Conservation (phyloP, 345 rosid species). For the Eucalyptus sp. region DNA sequence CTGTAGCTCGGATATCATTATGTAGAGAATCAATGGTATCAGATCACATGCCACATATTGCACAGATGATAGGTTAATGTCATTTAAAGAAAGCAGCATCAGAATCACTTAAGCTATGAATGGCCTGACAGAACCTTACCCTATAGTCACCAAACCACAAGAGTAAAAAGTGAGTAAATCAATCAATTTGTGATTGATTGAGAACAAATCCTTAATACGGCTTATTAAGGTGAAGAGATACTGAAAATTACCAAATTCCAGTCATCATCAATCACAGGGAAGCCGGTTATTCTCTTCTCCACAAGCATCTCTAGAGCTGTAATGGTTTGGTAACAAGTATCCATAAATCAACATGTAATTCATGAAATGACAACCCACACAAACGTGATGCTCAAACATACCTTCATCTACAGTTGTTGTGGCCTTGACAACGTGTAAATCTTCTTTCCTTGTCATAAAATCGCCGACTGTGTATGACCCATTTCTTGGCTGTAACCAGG, state of each 20-base stretch:
- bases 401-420: conserved; percentile 86
- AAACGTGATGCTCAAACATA: neutral
- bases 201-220: neutral
- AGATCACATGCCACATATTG: neutral
- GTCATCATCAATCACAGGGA: conserved; percentile 82
- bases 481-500: conserved; percentile 28
- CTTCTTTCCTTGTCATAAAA: conserved; percentile 71
- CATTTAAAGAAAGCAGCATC: neutral
- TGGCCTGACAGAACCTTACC: neutral
- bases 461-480: conserved; percentile 76
- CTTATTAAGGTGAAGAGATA: neutral
- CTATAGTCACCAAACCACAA: neutral
- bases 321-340: neutral
- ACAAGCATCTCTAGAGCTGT: conserved; percentile 77
- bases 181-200: neutral
- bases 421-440: conserved; percentile 59
- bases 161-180: neutral
- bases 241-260: conserved; percentile 61
- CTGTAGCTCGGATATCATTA: neutral
- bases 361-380: neutral
- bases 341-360: neutral
- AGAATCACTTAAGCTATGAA: neutral
- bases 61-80: neutral
- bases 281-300: conserved; percentile 79
- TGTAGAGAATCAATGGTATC: neutral